These are phyloP conservation scores for Hypoxylon rubiginosum DNA, from an alignment of 2,329 filamentous ascomycete species.

Conservation along the genomic window DNA sequence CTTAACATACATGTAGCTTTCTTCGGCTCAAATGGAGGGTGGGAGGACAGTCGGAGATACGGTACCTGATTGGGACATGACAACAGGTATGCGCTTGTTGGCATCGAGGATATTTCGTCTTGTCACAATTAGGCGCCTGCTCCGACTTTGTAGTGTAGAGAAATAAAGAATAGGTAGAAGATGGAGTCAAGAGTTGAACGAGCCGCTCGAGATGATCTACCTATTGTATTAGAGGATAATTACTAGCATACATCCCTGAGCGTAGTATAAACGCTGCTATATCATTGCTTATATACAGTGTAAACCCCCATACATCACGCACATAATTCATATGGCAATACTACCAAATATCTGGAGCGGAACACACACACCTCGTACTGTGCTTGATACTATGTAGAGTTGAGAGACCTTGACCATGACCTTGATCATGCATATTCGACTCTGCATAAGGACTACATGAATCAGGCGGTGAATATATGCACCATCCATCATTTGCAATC, in stretches of 20 bases:
- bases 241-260: slow-evolving; percentile 1
- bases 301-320: background rate
- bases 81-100: background rate
- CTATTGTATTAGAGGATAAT: background rate
- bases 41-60: slow-evolving; percentile 23
- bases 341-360: background rate
- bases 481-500: slow-evolving; percentile 14
- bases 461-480: slow-evolving; percentile 39
- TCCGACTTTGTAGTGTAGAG: background rate
- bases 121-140: background rate
- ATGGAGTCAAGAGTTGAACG: background rate
- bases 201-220: background rate
- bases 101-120: background rate
- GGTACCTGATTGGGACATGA: slow-evolving; percentile 32
- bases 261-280: background rate
- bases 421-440: slow-evolving; percentile 9
- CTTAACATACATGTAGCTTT: slow-evolving; percentile 5
- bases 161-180: background rate
- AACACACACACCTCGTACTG: background rate
- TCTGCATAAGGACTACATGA: slow-evolving; percentile 26
- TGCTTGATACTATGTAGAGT: background rate
- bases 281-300: slow-evolving; percentile 8
- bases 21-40: slow-evolving; percentile 19
- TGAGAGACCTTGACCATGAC: slow-evolving; percentile 5
- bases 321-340: background rate